phyloP scores from a whole-genome alignment of 2,329 filamentous ascomycete genomes.

The Colletotrichum melonis region DNA sequence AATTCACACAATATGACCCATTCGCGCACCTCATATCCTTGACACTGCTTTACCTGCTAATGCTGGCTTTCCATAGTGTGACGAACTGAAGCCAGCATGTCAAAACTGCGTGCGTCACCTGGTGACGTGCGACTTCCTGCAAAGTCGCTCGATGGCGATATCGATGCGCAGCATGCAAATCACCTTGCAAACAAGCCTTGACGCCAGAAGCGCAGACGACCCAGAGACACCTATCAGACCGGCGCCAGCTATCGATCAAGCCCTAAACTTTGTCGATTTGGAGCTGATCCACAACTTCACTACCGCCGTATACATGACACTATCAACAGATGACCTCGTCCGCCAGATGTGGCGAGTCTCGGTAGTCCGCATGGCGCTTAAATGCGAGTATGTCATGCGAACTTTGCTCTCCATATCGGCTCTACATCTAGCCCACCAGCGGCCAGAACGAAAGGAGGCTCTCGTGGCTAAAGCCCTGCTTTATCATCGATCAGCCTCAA shows the following conservation, averaged over 20 bases:
- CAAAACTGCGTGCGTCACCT: constrained; percentile 42
- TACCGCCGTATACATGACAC: constrained; percentile 58
- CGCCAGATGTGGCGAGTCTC: constrained; percentile 59
- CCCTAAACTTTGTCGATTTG: constrained; percentile 56
- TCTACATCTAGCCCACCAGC: constrained; percentile 58
- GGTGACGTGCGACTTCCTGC: constrained; percentile 41
- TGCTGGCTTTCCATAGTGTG: constrained; percentile 35
- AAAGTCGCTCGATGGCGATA: constrained; percentile 2
- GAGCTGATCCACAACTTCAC: constrained; percentile 66
- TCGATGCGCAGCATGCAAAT: constrained; percentile 1
- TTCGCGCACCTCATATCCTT: background rate
- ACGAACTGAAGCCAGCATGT: constrained; percentile 42
- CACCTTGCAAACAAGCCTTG: background rate
- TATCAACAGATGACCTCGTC: constrained; percentile 53
- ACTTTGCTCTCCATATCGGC: constrained; percentile 61
- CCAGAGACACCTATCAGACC: background rate
- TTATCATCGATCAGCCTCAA: constrained; percentile 32
- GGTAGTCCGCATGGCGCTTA: constrained; percentile 58
- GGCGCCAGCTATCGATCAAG: constrained; percentile 31
- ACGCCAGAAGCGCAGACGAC: background rate
- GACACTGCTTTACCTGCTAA: background rate
- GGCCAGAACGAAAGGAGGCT: constrained; percentile 47
- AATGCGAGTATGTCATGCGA: constrained; percentile 60
- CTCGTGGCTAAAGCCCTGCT: constrained; percentile 44
- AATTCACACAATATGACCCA: background rate